Evolutionary conservation across 768 basidiomycete genomes (phyloP).

Genomic region (Boletus bicolor): DNA sequence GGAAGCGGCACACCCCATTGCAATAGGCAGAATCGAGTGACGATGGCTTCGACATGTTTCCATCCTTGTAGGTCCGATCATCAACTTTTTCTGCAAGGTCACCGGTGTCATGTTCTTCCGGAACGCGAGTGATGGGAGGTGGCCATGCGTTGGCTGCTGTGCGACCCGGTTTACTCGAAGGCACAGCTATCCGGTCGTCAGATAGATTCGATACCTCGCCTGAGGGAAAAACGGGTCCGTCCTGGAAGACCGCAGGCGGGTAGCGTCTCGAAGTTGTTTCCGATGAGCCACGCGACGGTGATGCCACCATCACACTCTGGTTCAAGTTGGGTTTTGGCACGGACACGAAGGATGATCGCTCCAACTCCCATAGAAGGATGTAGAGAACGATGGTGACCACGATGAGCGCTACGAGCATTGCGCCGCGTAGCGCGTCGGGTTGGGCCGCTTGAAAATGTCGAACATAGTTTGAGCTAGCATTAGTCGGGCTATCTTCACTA

Average conservation of each 20-base stretch:
- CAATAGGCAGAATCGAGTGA: slow-evolving; percentile 25
- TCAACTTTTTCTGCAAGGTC: neutral
- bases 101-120: slow-evolving; percentile 20
- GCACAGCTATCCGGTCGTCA: neutral
- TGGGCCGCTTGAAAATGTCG: slow-evolving; percentile 1
- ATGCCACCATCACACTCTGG: neutral
- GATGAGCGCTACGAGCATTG: slow-evolving; percentile 17
- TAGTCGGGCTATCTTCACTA: neutral
- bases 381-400: slow-evolving; percentile 24
- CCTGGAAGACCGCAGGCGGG: neutral
- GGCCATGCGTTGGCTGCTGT: slow-evolving; percentile 25
- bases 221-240: neutral
- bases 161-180: neutral
- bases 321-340: neutral
- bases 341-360: slow-evolving; percentile 6
- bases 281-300: neutral
- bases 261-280: neutral
- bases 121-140: slow-evolving; percentile 35
- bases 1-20: slow-evolving; percentile 38
- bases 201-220: neutral
- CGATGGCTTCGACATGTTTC: neutral
- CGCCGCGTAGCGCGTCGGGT: slow-evolving; percentile 10
- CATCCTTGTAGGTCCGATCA: neutral
- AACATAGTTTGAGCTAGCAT: neutral
- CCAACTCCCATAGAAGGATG: slow-evolving; percentile 18